Conservation (phyloP, 495 filamentous ascomycete species). For the Viridothelium virens region DNA sequence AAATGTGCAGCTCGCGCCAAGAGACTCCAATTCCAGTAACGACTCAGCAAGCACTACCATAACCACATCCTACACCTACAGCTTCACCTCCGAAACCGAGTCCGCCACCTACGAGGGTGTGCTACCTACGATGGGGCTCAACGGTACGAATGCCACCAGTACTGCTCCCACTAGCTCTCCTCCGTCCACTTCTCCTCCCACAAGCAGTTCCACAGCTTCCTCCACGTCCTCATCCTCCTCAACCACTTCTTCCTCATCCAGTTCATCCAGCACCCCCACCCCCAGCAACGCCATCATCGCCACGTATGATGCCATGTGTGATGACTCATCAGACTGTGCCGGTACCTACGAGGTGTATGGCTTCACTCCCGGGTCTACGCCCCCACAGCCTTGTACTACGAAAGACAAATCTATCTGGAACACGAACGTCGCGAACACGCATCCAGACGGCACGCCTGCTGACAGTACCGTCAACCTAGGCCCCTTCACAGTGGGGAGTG, state of each 20-base stretch:
- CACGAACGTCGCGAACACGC: background rate
- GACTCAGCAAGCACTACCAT: background rate
- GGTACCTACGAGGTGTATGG: background rate
- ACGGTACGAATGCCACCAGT: background rate
- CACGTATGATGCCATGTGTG: background rate
- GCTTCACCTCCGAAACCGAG: background rate
- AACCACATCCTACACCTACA: background rate
- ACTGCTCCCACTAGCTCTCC: background rate
- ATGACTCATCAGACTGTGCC: background rate
- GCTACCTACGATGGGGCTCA: background rate
- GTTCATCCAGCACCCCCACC: background rate
- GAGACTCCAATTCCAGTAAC: background rate
- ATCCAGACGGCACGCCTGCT: background rate
- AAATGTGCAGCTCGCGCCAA: background rate
- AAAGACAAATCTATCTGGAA: background rate
- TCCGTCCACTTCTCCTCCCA: background rate
- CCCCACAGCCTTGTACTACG: background rate
- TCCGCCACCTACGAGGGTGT: background rate
- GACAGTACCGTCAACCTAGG: background rate
- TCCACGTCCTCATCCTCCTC: background rate
- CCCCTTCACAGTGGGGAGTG: background rate
- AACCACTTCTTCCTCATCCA: background rate
- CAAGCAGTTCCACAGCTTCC: background rate
- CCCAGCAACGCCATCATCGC: conserved; percentile 1
- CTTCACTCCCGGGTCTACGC: background rate